phyloP scores from a whole-genome alignment of 257 asterid species.

The Voacanga thouarsii region DNA sequence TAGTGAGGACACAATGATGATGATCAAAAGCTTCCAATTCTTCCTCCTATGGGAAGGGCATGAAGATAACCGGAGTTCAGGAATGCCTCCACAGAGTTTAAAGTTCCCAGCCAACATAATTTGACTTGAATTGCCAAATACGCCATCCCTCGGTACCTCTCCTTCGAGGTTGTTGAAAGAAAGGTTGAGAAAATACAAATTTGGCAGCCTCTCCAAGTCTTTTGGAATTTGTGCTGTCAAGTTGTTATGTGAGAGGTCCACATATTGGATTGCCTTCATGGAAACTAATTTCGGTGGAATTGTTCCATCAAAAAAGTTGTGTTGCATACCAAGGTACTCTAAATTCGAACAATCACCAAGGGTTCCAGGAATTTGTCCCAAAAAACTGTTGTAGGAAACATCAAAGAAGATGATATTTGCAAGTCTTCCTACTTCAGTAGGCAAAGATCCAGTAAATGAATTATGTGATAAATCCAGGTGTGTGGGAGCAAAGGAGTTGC shows the following conservation, averaged over 20 bases:
- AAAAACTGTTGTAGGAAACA: background rate
- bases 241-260: background rate
- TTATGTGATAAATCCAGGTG: background rate
- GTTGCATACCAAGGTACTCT: background rate
- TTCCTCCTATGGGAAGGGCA: background rate
- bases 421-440: background rate
- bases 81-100: background rate
- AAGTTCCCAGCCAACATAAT: background rate
- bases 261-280: background rate
- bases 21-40: background rate
- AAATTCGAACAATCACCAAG: background rate
- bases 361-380: background rate
- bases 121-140: background rate
- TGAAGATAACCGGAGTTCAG: background rate
- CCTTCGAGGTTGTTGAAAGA: background rate
- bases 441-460: background rate
- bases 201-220: background rate
- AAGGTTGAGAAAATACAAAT: background rate
- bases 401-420: background rate
- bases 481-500: background rate
- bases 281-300: background rate
- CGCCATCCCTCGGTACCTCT: background rate
- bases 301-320: background rate
- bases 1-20: background rate
- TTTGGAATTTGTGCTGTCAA: background rate